Evolutionary conservation across 1,284 basidiomycete genomes (phyloP), one percentile per base, ranked within the genome.

Genomic region (Apiotrichum siamense): DNA sequence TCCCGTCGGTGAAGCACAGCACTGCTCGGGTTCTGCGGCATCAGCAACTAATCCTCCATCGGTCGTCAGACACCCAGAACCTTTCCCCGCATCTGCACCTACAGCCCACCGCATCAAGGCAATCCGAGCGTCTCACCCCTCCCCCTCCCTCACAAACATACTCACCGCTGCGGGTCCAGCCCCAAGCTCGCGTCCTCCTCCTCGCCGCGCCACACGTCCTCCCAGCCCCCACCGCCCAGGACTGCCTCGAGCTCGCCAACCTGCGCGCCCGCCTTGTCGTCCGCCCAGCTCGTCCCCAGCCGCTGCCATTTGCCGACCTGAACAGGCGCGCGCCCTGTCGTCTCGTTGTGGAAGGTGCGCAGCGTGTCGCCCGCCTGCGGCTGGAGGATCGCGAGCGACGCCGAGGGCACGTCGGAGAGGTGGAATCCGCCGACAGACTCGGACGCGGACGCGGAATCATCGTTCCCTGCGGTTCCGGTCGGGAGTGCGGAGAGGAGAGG

Each of bases 221-320:
- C 52, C 57, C 59, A 63, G 2, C 55, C 62, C 44, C 46, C 56
- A 36, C 38, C 45, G 32, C 12, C 47, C 24, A 62, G 33, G 15
- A 55, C 27, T 15, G 25, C 44, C 50, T 65, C 64, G 10, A 62
- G 58, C 38, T 67, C 62, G 3, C 70, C 70, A 7, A 62, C 53
- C 32, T 49, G 51, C 12, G 40, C 42, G 1, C 70, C 70, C 33
- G 63, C 63, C 37, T 44, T 43, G 52, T 72, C 69, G 50, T 69
- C 70, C 4, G 43, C 48, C 42, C 62, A 54, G 17, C 49, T 47
- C 27, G 24, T 50, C n/a, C 56, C 50, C 10, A 61, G 58, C 11
- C 70, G 57, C 27, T 70, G 64, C 56, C 60, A 73, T 44, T 62
- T 54, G 9, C 72, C 72, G 7, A 74, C 71, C 42, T 66, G 57